These are phyloP conservation scores for Abrus pulchellus DNA, from an alignment of 306 rosid genomes.

Conservation along the genomic window DNA sequence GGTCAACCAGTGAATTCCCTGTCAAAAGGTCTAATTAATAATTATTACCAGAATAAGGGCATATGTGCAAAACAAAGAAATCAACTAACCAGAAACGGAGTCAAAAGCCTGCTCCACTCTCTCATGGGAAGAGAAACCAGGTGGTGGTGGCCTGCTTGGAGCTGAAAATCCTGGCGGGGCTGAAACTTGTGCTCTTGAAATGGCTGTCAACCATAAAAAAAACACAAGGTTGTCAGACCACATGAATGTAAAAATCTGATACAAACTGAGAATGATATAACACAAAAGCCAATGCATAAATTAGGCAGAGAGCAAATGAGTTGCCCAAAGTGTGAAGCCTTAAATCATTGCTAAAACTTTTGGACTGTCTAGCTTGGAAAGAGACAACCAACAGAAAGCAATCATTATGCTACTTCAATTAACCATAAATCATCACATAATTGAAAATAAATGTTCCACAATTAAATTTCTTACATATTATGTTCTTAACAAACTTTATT, in stretches of 20 bases:
- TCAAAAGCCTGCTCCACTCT: slow-evolving; percentile 80
- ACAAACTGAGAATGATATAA: slow-evolving; percentile 21
- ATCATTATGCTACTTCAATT: neutral
- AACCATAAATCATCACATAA: neutral
- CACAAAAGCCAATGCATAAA: neutral
- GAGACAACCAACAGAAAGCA: slow-evolving; percentile 17
- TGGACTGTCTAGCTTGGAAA: neutral
- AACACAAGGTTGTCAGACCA: neutral
- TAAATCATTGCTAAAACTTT: neutral
- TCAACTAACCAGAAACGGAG: slow-evolving; percentile 73
- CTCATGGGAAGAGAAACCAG: slow-evolving; percentile 92
- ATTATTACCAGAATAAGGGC: neutral
- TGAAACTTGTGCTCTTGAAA: slow-evolving; percentile 90
- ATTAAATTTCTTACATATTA: neutral
- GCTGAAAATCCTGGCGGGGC: slow-evolving; percentile 98
- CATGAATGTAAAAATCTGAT: neutral
- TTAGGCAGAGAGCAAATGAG: slow-evolving; percentile 2
- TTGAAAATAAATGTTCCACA: neutral
- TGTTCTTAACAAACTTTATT: neutral
- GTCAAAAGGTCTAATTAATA: slow-evolving; percentile 31
- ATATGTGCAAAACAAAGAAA: neutral
- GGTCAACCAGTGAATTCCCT: slow-evolving; percentile 78
- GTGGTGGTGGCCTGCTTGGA: slow-evolving; percentile 95
- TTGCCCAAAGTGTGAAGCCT: neutral
- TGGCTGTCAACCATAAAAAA: slow-evolving; percentile 57